Conservation (phyloP, 1,284 basidiomycete species). For the Ganoderma sinense region DNA sequence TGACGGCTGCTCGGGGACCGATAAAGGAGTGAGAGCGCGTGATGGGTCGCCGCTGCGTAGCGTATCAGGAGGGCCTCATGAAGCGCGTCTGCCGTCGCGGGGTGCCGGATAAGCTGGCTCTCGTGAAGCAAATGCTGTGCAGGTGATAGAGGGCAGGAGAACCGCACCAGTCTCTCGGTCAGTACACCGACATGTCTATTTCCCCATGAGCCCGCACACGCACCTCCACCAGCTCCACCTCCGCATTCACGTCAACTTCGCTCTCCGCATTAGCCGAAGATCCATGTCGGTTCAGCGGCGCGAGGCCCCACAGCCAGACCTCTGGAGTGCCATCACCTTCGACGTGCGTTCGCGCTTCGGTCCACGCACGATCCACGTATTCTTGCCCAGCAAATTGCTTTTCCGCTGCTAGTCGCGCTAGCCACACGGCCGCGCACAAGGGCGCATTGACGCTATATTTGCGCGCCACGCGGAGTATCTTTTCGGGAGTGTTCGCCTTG, state of each 20-base stretch:
- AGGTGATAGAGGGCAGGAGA: slow-evolving; percentile 14
- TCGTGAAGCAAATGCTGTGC: slow-evolving; percentile 54
- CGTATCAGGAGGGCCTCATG: slow-evolving; percentile 58
- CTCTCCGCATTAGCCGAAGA: slow-evolving; percentile 10
- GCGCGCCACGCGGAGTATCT: slow-evolving; percentile 49
- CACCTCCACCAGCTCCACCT: slow-evolving; percentile 49
- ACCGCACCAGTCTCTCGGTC: slow-evolving; percentile 28
- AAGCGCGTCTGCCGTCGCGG: slow-evolving; percentile 45
- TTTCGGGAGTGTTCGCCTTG: slow-evolving; percentile 40
- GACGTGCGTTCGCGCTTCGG: slow-evolving; percentile 49
- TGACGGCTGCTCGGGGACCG: background rate
- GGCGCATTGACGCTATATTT: slow-evolving; percentile 51
- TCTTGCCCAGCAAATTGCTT: slow-evolving; percentile 38
- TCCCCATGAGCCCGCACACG: slow-evolving; percentile 12
- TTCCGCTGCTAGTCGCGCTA: slow-evolving; percentile 59
- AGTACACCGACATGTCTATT: slow-evolving; percentile 4
- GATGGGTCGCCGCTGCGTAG: slow-evolving; percentile 43
- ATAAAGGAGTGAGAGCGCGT: slow-evolving; percentile 28
- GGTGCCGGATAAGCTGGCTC: slow-evolving; percentile 52
- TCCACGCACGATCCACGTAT: slow-evolving; percentile 45
- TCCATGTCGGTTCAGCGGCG: slow-evolving; percentile 8
- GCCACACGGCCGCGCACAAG: slow-evolving; percentile 54
- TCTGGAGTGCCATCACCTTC: slow-evolving; percentile 44
- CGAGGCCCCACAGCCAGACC: slow-evolving; percentile 63
- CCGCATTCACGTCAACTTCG: slow-evolving; percentile 28